phyloP scores from a whole-genome alignment of 192 early-diverging fungal species.

The Umbelopsis ramanniana region DNA sequence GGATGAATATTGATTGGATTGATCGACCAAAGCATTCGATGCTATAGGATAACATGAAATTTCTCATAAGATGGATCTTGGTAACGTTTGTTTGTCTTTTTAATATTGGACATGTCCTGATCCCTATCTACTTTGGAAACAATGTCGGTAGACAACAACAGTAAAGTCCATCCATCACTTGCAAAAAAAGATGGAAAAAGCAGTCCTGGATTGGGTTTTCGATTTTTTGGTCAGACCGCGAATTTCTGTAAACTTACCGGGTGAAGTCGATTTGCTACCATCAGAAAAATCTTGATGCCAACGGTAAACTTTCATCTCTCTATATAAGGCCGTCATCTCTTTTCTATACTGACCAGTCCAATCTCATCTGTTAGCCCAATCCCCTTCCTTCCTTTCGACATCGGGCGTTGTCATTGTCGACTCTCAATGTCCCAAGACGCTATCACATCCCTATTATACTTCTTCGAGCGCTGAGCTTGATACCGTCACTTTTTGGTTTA shows the following conservation, averaged over 20 bases:
- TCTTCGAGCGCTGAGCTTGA: conserved; percentile 39
- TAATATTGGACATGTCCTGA: too few species aligned
- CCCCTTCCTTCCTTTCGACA: conserved; percentile 32
- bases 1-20: background rate
- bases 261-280: conserved; percentile 1
- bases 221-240: background rate
- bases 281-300: conserved; percentile 7
- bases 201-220: background rate
- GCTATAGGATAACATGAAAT: too few species aligned
- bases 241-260: background rate
- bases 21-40: background rate
- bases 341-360: background rate
- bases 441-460: conserved; percentile 40
- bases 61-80: too few species aligned
- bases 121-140: too few species aligned
- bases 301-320: background rate
- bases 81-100: too few species aligned
- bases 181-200: background rate
- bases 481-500: conserved; percentile 41
- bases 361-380: background rate
- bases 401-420: conserved; percentile 35
- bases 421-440: conserved; percentile 39
- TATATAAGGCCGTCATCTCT: background rate
- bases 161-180: too few species aligned
- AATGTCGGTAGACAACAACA: too few species aligned